Conservation (phyloP, 2,329 filamentous ascomycete species). For the Exophiala viscosa region DNA sequence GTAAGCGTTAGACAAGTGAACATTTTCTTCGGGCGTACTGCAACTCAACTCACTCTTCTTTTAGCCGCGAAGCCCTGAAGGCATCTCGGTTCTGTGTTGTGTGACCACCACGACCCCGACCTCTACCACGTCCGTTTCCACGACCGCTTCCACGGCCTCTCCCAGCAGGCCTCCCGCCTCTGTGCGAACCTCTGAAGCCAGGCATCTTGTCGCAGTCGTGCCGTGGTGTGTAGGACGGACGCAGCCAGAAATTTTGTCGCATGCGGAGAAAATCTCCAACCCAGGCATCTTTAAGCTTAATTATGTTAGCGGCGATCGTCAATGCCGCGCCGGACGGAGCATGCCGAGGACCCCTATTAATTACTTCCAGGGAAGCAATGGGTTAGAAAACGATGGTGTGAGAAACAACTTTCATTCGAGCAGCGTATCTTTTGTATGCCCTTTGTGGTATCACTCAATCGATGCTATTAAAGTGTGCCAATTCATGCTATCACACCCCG, state of each 20-base stretch:
- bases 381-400: no score
- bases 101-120: conserved; percentile 30
- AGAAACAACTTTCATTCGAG: no score
- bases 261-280: conserved; percentile 1
- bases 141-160: conserved; percentile 32
- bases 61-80: conserved; percentile 39
- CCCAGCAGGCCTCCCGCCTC: conserved; percentile 31
- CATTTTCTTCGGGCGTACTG: not conserved
- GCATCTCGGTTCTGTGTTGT: conserved; percentile 28
- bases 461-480: no score
- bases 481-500: no score
- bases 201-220: conserved; percentile 9
- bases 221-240: not conserved
- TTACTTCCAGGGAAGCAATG: no score
- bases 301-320: not conserved
- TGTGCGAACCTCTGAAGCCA: conserved; percentile 6
- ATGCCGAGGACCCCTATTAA: no score
- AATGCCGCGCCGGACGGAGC: no score
- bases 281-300: conserved; percentile 4
- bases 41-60: conserved; percentile 39
- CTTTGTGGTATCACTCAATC: no score
- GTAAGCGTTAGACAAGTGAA: conserved; percentile 5
- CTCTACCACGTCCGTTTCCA: conserved; percentile 30
- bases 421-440: no score
- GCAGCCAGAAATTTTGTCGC: conserved; percentile 9